These are phyloP conservation scores for Trichoderma brevicompactum DNA, from an alignment of 2,329 filamentous ascomycete species.

Conservation along the genomic window DNA sequence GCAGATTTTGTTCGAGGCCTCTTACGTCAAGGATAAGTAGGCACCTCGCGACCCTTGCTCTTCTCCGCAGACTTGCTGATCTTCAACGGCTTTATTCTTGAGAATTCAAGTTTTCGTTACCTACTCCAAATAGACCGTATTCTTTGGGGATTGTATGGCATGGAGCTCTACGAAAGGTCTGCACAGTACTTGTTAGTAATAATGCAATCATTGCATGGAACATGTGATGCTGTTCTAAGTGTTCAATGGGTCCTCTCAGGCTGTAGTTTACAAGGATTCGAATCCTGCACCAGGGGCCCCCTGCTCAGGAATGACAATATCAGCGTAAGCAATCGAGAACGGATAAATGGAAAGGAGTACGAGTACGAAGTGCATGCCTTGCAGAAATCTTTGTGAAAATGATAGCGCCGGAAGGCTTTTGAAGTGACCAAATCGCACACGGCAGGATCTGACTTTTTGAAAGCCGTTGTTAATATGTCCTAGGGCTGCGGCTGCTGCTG, in stretches of 20 bases:
- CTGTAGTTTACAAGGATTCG: not conserved
- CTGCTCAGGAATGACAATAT: not conserved
- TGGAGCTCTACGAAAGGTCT: too few relatives aligned
- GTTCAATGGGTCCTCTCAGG: not conserved
- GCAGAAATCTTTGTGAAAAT: not conserved
- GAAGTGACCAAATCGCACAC: not conserved
- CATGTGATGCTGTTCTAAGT: not conserved
- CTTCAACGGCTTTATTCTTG: not conserved
- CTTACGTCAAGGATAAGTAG: not conserved
- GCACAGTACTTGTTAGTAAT: too few relatives aligned
- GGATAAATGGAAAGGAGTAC: not conserved
- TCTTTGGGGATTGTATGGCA: too few relatives aligned
- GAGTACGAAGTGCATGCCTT: not conserved
- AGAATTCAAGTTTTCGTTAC: too few relatives aligned
- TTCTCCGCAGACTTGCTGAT: not conserved
- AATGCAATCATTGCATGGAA: not conserved
- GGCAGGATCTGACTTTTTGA: too few relatives aligned
- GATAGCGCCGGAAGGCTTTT: not conserved
- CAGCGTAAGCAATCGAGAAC: not conserved
- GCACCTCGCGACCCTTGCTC: not conserved
- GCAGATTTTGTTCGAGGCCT: not conserved
- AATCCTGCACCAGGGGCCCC: not conserved
- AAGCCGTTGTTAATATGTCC: not conserved
- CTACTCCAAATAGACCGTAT: too few relatives aligned
- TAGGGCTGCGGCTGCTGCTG: not conserved